A percentile compares a stretch with the other conserved stretches of the same genome.
phyloP scores from a whole-genome alignment of 352 stramenopile genomes.

The Pythium aristosporum region DNA sequence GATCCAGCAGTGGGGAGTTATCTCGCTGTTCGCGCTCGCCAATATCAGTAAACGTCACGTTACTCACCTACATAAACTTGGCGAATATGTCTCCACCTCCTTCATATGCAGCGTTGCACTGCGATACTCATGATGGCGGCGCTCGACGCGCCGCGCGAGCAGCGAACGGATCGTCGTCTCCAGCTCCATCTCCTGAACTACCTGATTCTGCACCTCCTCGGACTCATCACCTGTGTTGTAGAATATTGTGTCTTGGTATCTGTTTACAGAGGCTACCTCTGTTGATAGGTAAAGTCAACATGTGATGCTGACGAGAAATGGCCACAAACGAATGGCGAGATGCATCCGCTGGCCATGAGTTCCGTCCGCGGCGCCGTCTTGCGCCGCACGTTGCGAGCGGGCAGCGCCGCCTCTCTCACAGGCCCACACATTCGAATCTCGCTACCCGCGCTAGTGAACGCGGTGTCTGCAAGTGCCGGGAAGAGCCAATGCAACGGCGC shows the following conservation, averaged over 20 bases:
- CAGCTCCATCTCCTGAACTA: conserved; percentile 19
- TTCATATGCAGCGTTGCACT: background rate
- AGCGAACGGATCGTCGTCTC: conserved; percentile 26
- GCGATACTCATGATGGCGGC: conserved; percentile 7
- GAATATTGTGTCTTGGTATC: background rate
- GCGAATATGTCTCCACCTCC: background rate
- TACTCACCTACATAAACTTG: background rate
- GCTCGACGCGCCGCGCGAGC: conserved; percentile 12
- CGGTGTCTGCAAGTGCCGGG: background rate
- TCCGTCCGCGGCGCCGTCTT: background rate
- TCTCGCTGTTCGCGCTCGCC: background rate
- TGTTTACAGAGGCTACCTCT: background rate
- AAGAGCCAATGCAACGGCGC: background rate
- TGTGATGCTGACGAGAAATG: background rate
- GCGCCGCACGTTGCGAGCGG: background rate
- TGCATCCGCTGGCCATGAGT: background rate
- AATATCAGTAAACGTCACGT: background rate
- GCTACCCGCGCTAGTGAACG: background rate
- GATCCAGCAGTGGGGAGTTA: background rate
- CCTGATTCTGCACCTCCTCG: background rate
- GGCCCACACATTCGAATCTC: background rate
- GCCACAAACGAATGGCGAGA: conserved; percentile 8
- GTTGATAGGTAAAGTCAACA: background rate
- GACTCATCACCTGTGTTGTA: background rate
- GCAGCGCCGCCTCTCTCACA: background rate